Percentiles rank a stretch among this genome's conserved stretches.
These are phyloP conservation scores for Hygrocybe punicea DNA, from an alignment of 768 basidiomycete genomes.

Conservation along the genomic window DNA sequence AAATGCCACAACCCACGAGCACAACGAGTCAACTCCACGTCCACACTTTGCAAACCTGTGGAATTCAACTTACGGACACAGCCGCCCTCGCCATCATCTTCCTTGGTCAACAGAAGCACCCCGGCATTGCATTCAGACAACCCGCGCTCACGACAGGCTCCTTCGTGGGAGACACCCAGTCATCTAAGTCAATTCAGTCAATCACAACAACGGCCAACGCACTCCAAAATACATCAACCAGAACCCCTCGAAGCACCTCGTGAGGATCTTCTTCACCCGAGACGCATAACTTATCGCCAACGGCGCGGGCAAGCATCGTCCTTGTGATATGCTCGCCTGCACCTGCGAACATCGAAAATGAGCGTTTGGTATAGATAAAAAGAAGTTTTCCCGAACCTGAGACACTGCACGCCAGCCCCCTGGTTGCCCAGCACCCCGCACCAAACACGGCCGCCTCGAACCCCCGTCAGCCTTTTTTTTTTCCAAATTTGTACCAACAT, in stretches of 20 bases:
- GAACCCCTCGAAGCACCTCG: conserved; percentile 49
- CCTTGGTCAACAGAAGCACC: conserved; percentile 54
- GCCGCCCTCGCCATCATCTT: conserved; percentile 32
- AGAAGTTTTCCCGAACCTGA: conserved; percentile 44
- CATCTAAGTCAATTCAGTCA: neutral
- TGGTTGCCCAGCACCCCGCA: conserved; percentile 72
- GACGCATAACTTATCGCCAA: conserved; percentile 43
- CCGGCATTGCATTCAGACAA: conserved; percentile 55
- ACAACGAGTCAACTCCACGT: neutral
- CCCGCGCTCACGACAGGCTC: conserved; percentile 36
- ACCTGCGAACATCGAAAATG: conserved; percentile 38
- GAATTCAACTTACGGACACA: conserved; percentile 7
- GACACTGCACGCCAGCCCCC: conserved; percentile 63
- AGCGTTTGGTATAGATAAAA: conserved; percentile 2
- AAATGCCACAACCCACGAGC: neutral
- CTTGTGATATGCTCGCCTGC: conserved; percentile 71
- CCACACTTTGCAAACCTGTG: too few relatives aligned
- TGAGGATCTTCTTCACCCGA: conserved; percentile 49
- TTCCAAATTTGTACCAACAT: neutral
- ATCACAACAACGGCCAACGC: neutral
- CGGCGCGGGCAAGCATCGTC: conserved; percentile 48
- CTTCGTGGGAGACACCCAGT: conserved; percentile 20
- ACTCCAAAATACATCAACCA: conserved; percentile 41
- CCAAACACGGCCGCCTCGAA: conserved; percentile 65
- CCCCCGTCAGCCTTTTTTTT: neutral